Evolutionary conservation across 2,329 filamentous ascomycete species (phyloP).

Genomic region (Neospermospora avenae): DNA sequence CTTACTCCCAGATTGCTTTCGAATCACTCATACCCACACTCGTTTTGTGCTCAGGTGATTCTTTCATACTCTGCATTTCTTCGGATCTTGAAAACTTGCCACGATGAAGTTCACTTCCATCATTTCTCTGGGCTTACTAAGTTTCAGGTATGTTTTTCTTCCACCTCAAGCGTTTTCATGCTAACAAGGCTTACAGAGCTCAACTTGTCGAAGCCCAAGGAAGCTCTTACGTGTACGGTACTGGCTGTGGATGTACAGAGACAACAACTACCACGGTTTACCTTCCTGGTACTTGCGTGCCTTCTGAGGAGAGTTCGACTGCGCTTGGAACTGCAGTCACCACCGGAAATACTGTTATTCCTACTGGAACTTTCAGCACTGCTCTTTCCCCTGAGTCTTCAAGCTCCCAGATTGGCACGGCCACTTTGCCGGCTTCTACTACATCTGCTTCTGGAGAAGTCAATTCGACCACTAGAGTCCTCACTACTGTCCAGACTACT

Average conservation of each 20-base stretch:
- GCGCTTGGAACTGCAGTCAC: background rate
- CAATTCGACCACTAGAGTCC: background rate
- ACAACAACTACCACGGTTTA: constrained; percentile 4
- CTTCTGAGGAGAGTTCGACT: background rate
- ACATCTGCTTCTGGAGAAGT: background rate
- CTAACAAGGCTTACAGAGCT: background rate
- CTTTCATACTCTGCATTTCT: background rate
- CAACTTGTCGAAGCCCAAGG: background rate
- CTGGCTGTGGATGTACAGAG: constrained; percentile 2
- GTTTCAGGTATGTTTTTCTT: background rate
- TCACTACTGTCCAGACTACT: background rate
- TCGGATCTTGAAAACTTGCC: background rate
- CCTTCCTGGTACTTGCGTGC: background rate
- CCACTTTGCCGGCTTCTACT: background rate
- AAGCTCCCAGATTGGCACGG: background rate
- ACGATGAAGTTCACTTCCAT: background rate
- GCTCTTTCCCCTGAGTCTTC: background rate
- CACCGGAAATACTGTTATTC: no score
- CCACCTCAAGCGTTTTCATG: background rate
- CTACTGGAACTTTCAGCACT: no score
- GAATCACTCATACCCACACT: background rate
- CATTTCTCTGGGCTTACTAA: background rate
- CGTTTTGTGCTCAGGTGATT: background rate
- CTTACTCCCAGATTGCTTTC: background rate
- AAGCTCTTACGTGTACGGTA: background rate